Base-by-base conservation (phyloP, 306 rosid genomes). In the Trifolium pratense region DNA sequence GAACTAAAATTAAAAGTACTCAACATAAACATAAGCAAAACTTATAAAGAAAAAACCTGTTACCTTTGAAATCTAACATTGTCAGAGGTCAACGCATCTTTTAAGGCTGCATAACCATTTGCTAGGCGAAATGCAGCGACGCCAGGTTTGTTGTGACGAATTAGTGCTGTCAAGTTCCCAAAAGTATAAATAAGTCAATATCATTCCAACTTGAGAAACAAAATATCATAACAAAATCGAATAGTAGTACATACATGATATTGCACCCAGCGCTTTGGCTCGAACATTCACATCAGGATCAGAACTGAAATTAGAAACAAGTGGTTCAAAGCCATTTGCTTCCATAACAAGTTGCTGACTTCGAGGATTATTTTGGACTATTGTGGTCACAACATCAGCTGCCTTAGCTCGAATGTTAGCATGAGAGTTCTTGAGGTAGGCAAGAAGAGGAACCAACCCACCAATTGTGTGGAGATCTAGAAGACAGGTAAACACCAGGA, bases 331-430 rank as follows among this genome's bases (percentile, higher is more conserved):
- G 68, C 99, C 99, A 81, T 87, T 88, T 32, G 95, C 90, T 79
- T 91, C 96, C 97, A 95, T 90, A 31, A 95, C 99, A 72, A 90
- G 84, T 74, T 91, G 84, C 77, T 95, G 99, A 78, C 97, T 90
- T 25, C 71, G 81, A 21, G 96, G 93, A 71, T 95, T 95, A 74
- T 91, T 95, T 83, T 95, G 99, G 58, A 95, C 99, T 53, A 95
- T 84, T 46, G 99, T 91, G 48, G 93, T 87, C 62, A 95, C 87
- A 26, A 91, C 96, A 29, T 95, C 97, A 0, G 99, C 99, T 46
- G 99, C 99, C 86, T 95, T 91, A 32, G 99, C 97, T 43, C 99
- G 89, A 78, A 95, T 83, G 68, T 85, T 90, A 16, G 99, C 89
- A 84, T 91, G 97, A 31, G 97, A 64, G 48, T 85, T 95, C 82